Base-by-base conservation (phyloP, 352 stramenopile species). In the Globisporangium cederbergense region DNA sequence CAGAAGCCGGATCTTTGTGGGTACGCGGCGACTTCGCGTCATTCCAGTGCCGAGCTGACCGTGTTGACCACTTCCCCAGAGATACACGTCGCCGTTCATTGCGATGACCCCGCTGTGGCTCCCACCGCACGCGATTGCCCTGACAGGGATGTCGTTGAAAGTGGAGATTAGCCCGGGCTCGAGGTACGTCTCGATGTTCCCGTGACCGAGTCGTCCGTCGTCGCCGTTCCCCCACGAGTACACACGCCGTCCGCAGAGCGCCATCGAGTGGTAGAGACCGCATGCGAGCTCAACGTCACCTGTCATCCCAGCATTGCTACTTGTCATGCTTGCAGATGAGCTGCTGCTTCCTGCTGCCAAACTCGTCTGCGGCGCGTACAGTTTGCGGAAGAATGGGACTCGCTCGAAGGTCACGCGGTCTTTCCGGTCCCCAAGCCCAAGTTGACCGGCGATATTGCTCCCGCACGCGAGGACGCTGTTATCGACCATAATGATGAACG, bases 201-300 rank as follows among this genome's bases (percentile, higher is more conserved):
- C 73, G 18, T 86, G 75, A 5, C 83, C 82, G 22, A 91, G 77
- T 8, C 82, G 77, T 9, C 82, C 82, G 60, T 90, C 77, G n/a
- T 87, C 81, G 6, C 79, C 76, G 62, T 82, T 82, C 0, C 83
- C 83, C 83, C 80, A 91, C 0, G 81, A 77, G 55, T 82, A 87
- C 14, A 92, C 71, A 1, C 60, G 71, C 25, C 70, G 70, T 6
- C 50, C 66, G 22, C 66, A 81, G 3, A 85, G 62, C 2, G 79
- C 81, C 25, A 92, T 49, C 2, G 79, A 81, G 42, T 92, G 83
- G 67, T 90, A 92, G 6, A 76, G 57, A 3, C 81, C 81, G 25
- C 74, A 83, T 0, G 76, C 73, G 16, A 88, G 40, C n/a, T 81
- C 70, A 20, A 84, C 65, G 28, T 85, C 73, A 38, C 70, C 46